These are phyloP conservation scores for Groenewaldozyma salmanticensis DNA, from an alignment of 805 yeast genomes.

Conservation along the genomic window DNA sequence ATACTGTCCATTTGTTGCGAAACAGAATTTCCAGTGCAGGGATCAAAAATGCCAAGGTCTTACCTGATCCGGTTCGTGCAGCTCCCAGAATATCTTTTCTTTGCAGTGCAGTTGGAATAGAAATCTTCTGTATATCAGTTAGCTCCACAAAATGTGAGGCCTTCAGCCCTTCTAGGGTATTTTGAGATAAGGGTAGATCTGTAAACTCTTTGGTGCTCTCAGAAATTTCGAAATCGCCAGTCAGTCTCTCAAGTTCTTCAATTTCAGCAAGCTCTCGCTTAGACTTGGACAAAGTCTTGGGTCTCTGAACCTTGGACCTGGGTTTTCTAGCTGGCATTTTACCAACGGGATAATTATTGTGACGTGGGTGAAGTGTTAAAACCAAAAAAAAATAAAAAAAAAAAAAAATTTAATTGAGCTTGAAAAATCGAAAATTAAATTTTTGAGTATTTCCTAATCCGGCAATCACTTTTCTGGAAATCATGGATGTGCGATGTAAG, in stretches of 20 bases:
- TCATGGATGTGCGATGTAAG: too few species aligned
- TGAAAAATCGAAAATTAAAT: too few species aligned
- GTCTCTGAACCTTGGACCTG: constrained; percentile 12
- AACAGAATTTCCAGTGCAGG: constrained; percentile 59
- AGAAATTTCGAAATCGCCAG: constrained; percentile 39
- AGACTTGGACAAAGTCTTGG: not conserved
- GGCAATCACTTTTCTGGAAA: too few species aligned
- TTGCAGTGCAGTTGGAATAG: constrained; percentile 67
- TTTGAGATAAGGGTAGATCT: constrained; percentile 65
- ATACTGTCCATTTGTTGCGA: constrained; percentile 65
- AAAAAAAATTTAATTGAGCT: too few species aligned
- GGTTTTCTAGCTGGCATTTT: constrained; percentile 24
- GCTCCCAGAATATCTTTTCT: constrained; percentile 79
- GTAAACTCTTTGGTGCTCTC: constrained; percentile 42
- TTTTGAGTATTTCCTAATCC: too few species aligned
- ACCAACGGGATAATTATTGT: too few species aligned
- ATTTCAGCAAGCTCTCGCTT: constrained; percentile 12
- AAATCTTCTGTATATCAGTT: constrained; percentile 77
- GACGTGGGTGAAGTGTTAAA: too few species aligned
- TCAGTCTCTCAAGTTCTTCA: constrained; percentile 38
- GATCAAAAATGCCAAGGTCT: constrained; percentile 75
- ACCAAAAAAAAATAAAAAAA: too few species aligned
- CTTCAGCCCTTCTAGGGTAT: constrained; percentile 61
- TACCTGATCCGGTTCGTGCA: constrained; percentile 87
- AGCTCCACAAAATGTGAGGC: constrained; percentile 68